Evolutionary conservation across 805 yeast genomes (phyloP).

Genomic region (Lipomyces yamadae): DNA sequence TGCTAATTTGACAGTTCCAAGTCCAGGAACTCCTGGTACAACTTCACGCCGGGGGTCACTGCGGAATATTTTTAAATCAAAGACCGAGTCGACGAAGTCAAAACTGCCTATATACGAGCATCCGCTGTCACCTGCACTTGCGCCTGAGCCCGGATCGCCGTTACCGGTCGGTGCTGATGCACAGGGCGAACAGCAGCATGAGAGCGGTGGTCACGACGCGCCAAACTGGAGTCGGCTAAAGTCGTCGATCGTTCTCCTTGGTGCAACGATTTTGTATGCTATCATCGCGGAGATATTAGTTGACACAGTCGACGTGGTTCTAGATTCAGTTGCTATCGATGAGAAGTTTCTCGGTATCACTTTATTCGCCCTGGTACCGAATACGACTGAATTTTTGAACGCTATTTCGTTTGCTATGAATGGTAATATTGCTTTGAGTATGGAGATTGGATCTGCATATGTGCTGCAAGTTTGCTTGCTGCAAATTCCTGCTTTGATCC

Average conservation of each 20-base stretch:
- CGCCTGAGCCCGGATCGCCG: slow-evolving; percentile 8
- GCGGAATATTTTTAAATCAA: slow-evolving; percentile 16
- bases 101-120: slow-evolving; percentile 12
- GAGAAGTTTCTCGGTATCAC: slow-evolving; percentile 93
- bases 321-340: slow-evolving; percentile 75
- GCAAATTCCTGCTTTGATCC: slow-evolving; percentile 88
- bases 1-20: slow-evolving; percentile 6
- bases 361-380: slow-evolving; percentile 93
- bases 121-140: slow-evolving; percentile 1
- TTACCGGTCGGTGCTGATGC: slow-evolving; percentile 13
- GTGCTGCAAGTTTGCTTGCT: slow-evolving; percentile 93
- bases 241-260: slow-evolving; percentile 77
- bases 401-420: slow-evolving; percentile 96
- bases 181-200: slow-evolving; percentile 39
- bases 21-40: not conserved
- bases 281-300: slow-evolving; percentile 92
- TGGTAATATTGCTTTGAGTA: slow-evolving; percentile 93
- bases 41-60: slow-evolving; percentile 23
- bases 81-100: slow-evolving; percentile 5
- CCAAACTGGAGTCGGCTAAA: slow-evolving; percentile 94
- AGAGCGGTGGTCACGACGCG: slow-evolving; percentile 84
- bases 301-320: slow-evolving; percentile 87
- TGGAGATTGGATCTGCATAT: slow-evolving; percentile 98
- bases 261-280: slow-evolving; percentile 88
- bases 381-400: slow-evolving; percentile 93